Percentiles rank a stretch among this genome's conserved stretches.
Evolutionary conservation across 164 flowering plant genomes (phyloP).

Genomic region (Stephania cephalantha): DNA sequence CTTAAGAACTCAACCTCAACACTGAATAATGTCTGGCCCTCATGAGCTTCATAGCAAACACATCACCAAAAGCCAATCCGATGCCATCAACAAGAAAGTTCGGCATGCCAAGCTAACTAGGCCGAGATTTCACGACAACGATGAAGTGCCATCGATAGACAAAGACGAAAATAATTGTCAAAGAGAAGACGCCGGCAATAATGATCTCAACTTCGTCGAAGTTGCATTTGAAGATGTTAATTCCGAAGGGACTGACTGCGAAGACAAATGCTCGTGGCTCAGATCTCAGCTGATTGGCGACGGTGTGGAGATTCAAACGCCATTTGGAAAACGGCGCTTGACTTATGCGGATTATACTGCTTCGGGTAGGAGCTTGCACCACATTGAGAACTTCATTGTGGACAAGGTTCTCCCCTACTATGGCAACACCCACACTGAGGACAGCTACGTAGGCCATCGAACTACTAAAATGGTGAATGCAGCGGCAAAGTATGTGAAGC

Average conservation of each 20-base stretch:
- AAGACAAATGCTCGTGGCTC: neutral
- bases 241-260: neutral
- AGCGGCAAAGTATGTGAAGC: constrained; percentile 21
- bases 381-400: constrained; percentile 14
- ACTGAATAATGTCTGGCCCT: too few relatives aligned
- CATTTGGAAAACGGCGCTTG: neutral
- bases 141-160: too few relatives aligned
- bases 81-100: too few relatives aligned
- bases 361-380: constrained; percentile 18
- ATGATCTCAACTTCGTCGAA: neutral
- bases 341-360: neutral
- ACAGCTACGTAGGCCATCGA: constrained; percentile 22
- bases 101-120: too few relatives aligned
- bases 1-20: too few relatives aligned
- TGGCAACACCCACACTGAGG: constrained; percentile 25
- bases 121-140: too few relatives aligned
- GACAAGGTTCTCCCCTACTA: constrained; percentile 17
- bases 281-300: neutral
- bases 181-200: too few relatives aligned
- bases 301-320: neutral
- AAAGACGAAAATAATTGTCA: too few relatives aligned
- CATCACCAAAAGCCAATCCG: too few relatives aligned
- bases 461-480: constrained; percentile 23
- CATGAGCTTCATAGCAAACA: too few relatives aligned
- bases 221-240: neutral